Percentiles rank a stretch among this genome's conserved stretches.
These are phyloP conservation scores for Leccinum obscurum DNA, from an alignment of 768 basidiomycete genomes.

Conservation along the genomic window DNA sequence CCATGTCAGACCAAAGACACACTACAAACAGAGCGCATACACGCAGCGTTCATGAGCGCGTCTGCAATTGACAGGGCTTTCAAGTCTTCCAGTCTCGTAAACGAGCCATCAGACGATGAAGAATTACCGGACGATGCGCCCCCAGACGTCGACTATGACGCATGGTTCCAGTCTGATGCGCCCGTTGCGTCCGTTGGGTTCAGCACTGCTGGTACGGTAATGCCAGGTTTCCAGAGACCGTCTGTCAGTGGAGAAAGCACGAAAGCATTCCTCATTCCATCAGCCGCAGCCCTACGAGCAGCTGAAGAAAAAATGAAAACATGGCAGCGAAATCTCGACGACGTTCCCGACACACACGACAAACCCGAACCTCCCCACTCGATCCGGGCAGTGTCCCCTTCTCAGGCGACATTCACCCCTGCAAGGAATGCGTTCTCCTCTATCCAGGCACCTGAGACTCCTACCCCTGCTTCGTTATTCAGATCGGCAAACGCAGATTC, in stretches of 20 bases:
- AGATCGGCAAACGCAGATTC: constrained; percentile 27
- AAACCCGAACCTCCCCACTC: constrained; percentile 5
- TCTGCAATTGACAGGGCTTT: constrained; percentile 9
- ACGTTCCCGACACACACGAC: constrained; percentile 23
- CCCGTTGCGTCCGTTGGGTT: constrained; percentile 36
- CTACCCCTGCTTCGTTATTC: constrained; percentile 35
- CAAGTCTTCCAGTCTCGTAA: not conserved
- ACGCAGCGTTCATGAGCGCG: constrained; percentile 21
- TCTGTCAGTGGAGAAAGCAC: constrained; percentile 1
- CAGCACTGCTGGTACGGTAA: constrained; percentile 34
- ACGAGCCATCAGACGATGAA: constrained; percentile 9
- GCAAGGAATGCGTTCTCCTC: constrained; percentile 39
- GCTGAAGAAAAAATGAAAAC: constrained; percentile 52
- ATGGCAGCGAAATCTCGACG: constrained; percentile 47
- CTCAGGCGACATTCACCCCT: constrained; percentile 37
- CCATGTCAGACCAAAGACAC: not conserved
- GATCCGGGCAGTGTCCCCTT: constrained; percentile 12
- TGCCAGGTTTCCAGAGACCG: constrained; percentile 21
- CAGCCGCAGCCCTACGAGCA: constrained; percentile 51
- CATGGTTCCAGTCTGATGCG: constrained; percentile 49
- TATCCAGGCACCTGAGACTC: constrained; percentile 36
- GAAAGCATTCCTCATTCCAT: constrained; percentile 48
- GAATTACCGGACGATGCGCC: constrained; percentile 41
- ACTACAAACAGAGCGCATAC: constrained; percentile 7
- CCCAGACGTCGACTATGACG: constrained; percentile 42